A percentile compares a stretch with the other conserved stretches of the same genome.
Evolutionary conservation across 495 filamentous ascomycete species (phyloP).

Genomic region (Antarctomyces pellizariae): DNA sequence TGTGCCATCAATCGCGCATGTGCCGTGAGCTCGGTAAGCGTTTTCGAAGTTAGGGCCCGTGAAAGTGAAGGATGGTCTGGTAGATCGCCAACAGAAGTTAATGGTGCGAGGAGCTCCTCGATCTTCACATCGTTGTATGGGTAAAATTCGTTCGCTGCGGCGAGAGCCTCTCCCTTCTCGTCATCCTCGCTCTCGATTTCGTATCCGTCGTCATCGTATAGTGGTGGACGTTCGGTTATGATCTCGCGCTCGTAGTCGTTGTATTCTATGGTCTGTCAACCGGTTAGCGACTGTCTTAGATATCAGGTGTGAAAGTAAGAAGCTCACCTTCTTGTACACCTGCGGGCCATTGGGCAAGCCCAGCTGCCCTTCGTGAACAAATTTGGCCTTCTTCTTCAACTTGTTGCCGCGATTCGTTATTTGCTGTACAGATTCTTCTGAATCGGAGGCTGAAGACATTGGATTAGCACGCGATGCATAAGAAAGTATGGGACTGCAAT

Average conservation of each 20-base stretch:
- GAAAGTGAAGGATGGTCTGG: conserved; percentile 66
- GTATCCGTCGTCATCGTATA: conserved; percentile 73
- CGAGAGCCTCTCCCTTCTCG: conserved; percentile 41
- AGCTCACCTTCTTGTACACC: conserved; percentile 63
- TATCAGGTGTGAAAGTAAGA: conserved; percentile 1
- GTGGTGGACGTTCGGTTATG: conserved; percentile 45
- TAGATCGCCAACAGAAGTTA: conserved; percentile 71
- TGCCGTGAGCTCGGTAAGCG: conserved; percentile 53
- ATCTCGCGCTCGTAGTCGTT: conserved; percentile 68
- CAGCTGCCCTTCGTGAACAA: conserved; percentile 54
- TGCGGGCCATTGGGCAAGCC: conserved; percentile 43
- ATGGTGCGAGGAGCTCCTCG: conserved; percentile 70
- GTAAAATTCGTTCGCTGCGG: conserved; percentile 50
- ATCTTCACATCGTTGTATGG: conserved; percentile 62
- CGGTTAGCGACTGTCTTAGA: not conserved
- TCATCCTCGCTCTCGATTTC: conserved; percentile 66
- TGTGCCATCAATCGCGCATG: conserved; percentile 46
- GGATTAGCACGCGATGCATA: not conserved
- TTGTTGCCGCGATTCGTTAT: conserved; percentile 84
- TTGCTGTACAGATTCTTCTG: conserved; percentile 58
- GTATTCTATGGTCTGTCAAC: conserved; percentile 49
- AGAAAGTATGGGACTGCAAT: not conserved
- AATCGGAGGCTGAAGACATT: conserved; percentile 45
- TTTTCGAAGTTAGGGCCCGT: conserved; percentile 55
- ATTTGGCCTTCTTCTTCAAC: conserved; percentile 58